Evolutionary conservation across 1,284 basidiomycete species (phyloP), one percentile per base, ranked within the genome.

Genomic region (Apiotrichum akiyoshidainum): DNA sequence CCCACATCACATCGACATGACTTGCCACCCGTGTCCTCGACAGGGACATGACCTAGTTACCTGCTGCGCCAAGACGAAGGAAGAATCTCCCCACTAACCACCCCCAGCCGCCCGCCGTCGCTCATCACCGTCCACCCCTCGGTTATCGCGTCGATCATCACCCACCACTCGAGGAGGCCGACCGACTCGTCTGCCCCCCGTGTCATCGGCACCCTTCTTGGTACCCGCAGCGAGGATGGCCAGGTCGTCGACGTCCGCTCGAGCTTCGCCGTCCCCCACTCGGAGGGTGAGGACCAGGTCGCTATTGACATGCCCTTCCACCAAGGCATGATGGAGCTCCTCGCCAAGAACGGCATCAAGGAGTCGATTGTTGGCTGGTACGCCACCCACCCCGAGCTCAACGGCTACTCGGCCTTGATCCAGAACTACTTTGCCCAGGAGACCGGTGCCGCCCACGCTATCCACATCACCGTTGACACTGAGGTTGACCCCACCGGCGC

Each of bases 341-440:
- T 78, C 42, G 65, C 60, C 52, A 68, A 72, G 66, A 73, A 68
- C 55, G 75, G 75, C n/a, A 70, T 71, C 52, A 76, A 76, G 64
- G 78, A 79, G 71, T 63, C 65, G 35, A 70, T 79, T 46, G 75
- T 79, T 45, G 78, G 78, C 64, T 79, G 78, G 78, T 93, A 93
- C 79, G 91, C 91, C 19, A 93, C 91, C 21, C 88, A 88, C 64
- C 88, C 89, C 5, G 86, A 89, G 64, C 84, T 99, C 60, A 95
- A 96, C 81, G 91, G 90, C 16, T 95, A 95, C 82, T 95, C 93
- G 46, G 93, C 96, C 21, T 84, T 99, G 65, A 96, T 99, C 72
- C 96, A 99, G 83, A 94, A 97, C 80, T 97, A 97, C 80, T 99
- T 96, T 79, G 86, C 90, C 42, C 86, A 89, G 82, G 92, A 99